Evolutionary conservation across 306 rosid species (phyloP).

Genomic region (Phaseolus lunatus): DNA sequence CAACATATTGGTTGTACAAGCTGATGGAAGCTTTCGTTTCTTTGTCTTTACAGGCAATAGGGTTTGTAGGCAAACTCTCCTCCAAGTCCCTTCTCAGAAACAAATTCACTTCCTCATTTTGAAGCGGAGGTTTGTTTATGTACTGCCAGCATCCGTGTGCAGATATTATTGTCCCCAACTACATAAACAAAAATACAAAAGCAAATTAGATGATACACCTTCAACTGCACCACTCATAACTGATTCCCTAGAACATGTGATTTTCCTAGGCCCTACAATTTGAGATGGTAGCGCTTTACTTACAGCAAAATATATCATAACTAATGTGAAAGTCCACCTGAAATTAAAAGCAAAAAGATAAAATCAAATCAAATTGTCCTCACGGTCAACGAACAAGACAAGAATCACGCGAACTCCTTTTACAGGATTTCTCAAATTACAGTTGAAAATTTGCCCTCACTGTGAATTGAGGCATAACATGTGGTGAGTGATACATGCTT

Average conservation of each 20-base stretch:
- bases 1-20: conserved; percentile 52
- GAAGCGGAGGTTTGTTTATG: conserved; percentile 43
- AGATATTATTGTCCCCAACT: conserved; percentile 77
- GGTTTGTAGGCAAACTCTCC: conserved; percentile 38
- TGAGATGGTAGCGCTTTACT: conserved; percentile 41
- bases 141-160: conserved; percentile 74
- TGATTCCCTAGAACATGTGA: conserved; percentile 1
- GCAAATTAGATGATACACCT: conserved; percentile 1
- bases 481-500: no score
- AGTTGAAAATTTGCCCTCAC: background rate
- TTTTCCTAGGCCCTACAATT: background rate
- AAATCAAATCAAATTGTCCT: conserved; percentile 37
- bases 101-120: conserved; percentile 47
- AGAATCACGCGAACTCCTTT: background rate
- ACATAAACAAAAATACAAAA: conserved; percentile 31
- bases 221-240: background rate
- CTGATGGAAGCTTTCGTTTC: conserved; percentile 45
- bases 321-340: conserved; percentile 90
- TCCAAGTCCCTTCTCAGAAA: conserved; percentile 53
- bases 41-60: conserved; percentile 35
- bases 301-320: conserved; percentile 76
- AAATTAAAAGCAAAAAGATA: conserved; percentile 41
- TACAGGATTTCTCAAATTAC: background rate
- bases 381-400: background rate
- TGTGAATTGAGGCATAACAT: no score